These are phyloP conservation scores for Pseudogymnoascus sp. DNA, from an alignment of 2,329 filamentous ascomycete genomes.

Conservation along the genomic window DNA sequence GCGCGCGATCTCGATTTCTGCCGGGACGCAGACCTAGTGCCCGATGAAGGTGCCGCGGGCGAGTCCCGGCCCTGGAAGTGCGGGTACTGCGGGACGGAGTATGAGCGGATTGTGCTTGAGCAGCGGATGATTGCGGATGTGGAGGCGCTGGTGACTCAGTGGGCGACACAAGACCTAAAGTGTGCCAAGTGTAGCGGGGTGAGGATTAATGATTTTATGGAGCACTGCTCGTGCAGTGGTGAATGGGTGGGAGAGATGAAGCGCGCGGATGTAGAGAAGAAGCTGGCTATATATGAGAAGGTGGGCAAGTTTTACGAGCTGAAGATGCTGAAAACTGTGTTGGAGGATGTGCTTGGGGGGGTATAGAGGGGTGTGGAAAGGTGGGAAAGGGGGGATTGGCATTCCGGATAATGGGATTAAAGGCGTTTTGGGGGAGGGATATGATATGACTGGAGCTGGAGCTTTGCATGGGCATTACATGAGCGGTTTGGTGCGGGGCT, in stretches of 20 bases:
- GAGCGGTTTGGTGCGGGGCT: not conserved
- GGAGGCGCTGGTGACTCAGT: slow-evolving; percentile 65
- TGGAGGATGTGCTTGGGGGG: slow-evolving; percentile 50
- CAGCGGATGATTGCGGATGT: slow-evolving; percentile 72
- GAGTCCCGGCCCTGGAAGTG: slow-evolving; percentile 58
- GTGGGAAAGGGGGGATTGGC: not conserved
- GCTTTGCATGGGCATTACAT: not conserved
- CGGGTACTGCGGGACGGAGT: slow-evolving; percentile 63
- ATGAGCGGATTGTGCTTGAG: slow-evolving; percentile 72
- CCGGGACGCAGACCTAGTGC: slow-evolving; percentile 73
- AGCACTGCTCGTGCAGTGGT: slow-evolving; percentile 90
- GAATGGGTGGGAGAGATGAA: slow-evolving; percentile 69
- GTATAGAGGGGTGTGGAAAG: slow-evolving; percentile 27
- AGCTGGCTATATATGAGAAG: slow-evolving; percentile 59
- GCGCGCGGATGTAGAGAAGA: slow-evolving; percentile 54
- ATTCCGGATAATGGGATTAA: slow-evolving; percentile 1
- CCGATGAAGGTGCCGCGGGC: slow-evolving; percentile 28
- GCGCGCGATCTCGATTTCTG: slow-evolving; percentile 86
- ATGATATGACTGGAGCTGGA: not conserved
- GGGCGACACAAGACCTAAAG: slow-evolving; percentile 84
- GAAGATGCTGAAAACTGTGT: slow-evolving; percentile 70
- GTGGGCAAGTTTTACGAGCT: slow-evolving; percentile 75
- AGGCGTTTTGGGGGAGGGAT: not conserved
- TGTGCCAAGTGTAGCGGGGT: slow-evolving; percentile 64
- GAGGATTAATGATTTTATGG: slow-evolving; percentile 86